Base-by-base conservation (phyloP, 257 asterid genomes). In the Gynochthodes officinalis region DNA sequence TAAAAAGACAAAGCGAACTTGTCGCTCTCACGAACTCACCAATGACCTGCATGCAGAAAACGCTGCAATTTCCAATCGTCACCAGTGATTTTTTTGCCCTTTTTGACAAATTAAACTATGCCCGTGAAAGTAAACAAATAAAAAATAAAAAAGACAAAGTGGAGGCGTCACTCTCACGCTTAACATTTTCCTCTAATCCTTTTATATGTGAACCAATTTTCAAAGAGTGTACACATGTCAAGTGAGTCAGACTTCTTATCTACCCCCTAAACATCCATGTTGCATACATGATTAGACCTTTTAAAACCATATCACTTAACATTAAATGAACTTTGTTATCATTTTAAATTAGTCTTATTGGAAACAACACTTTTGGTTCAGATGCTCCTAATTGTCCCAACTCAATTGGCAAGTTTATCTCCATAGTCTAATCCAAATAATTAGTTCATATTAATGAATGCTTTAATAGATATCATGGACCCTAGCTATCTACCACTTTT, bases 371-470 rank as follows among this genome's bases (percentile, higher is more conserved):
- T 19, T 18, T 27, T 28, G 23, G 67, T 42, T 42, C 58, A 58
- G 46, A 71, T 57, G 58, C 68, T 58, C 75, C 59, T 71, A 19
- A 71, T 71, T 71, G 58, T 39, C 75, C 68, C 44, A 58, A 54
- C 67, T 21, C 30, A 28, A 21, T 8, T 23, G 68, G 46, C 57
- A 71, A 43, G 66, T 57, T 70, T 7, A 52, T 52, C 63, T 1
- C 5, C 7, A 18, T 18, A n/a, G 54, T 55, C 57, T 54, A 39
- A 70, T 55, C 54, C 37, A 55, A 68, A 0, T 33, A 67, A 42
- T 42, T n/a, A n/a, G n/a, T n/a, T 65, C 21, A 65, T n/a, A n/a
- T 13, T 42, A 39, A 11, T 64, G 69, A 40, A 15, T 39, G 19
- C 67, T 61, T 61, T n/a, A 42, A n/a, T 46, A 19, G 1, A 25